phyloP scores from a whole-genome alignment of 257 asterid genomes.

The Solanum virginianum region DNA sequence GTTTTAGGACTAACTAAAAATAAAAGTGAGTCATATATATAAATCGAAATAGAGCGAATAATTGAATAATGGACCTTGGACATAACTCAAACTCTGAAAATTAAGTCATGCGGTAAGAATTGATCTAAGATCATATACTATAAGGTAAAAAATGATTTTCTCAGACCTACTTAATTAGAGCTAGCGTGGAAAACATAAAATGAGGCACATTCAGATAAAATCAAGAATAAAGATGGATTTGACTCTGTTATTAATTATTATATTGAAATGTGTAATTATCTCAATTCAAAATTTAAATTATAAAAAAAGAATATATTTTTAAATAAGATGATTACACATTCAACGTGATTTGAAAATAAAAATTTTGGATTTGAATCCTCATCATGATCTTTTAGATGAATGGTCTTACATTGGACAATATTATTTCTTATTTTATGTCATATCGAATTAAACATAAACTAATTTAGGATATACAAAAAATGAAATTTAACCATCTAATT shows the following conservation, averaged over 20 bases:
- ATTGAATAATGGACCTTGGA: too few relatives aligned
- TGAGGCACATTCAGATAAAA: not conserved
- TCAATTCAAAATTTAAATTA: too few relatives aligned
- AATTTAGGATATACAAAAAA: too few relatives aligned
- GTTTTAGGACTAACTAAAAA: too few relatives aligned
- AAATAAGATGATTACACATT: not conserved
- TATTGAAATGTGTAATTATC: too few relatives aligned
- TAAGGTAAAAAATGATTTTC: not conserved
- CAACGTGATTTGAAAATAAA: not conserved
- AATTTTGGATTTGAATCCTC: too few relatives aligned
- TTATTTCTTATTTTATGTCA: too few relatives aligned
- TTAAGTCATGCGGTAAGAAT: not conserved
- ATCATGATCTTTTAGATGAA: not conserved
- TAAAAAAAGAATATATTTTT: not conserved
- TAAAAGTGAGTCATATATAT: too few relatives aligned
- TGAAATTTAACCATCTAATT: too few relatives aligned
- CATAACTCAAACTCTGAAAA: not conserved
- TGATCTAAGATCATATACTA: not conserved
- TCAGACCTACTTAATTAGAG: not conserved
- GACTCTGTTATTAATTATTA: not conserved
- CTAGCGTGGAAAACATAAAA: not conserved
- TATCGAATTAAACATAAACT: too few relatives aligned
- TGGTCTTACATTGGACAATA: not conserved
- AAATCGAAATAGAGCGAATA: too few relatives aligned
- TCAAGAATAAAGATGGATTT: not conserved